Evolutionary conservation across 805 yeast species (phyloP), one percentile per base, ranked within the genome.

Genomic region (Yamadazyma ubonensis): DNA sequence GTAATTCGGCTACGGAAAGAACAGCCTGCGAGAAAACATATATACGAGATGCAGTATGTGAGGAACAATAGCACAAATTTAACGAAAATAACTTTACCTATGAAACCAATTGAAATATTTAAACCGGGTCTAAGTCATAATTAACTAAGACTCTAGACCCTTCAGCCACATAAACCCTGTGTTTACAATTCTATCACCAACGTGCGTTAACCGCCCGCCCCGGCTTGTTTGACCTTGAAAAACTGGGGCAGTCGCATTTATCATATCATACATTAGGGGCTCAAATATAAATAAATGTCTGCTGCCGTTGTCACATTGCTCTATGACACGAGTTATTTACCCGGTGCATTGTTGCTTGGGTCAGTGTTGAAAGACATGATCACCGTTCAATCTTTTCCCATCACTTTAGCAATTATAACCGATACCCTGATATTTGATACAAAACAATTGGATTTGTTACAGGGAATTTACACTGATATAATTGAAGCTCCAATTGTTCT

Each of bases 311-410:
- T 67, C 37, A 70, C 81, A 1, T 60, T 78, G 17, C 59, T 79
- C 21, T 79, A 73, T 53, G 65, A 75, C 18, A 57, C 71, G 12
- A 66, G 67, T 26, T 79, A 79, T 53, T 54, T 79, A 18, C 79
- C 83, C 1, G 85, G 86, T 14, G 76, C 79, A 0, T 58, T 78
- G 22, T 75, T 78, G 1, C 54, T 79, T 27, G 83, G 76, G 15
- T 46, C 73, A 6, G 57, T 53, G 3, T 22, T 59, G 9, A 50
- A 48, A 21, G 49, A 51, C 16, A 44, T 57, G 46, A 36, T 55
- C 7, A 11, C 36, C 18, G 26, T 36, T n/a, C 29, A 34, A 7
- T 28, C 33, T 30, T 22, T 17, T 5, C 36, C 36, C 29, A 42
- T 54, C 16, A 44, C 41, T 28, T 49, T 59, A 25, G 71, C 64